phyloP scores from a whole-genome alignment of 768 basidiomycete genomes.

The Daedaleopsis sinensis region DNA sequence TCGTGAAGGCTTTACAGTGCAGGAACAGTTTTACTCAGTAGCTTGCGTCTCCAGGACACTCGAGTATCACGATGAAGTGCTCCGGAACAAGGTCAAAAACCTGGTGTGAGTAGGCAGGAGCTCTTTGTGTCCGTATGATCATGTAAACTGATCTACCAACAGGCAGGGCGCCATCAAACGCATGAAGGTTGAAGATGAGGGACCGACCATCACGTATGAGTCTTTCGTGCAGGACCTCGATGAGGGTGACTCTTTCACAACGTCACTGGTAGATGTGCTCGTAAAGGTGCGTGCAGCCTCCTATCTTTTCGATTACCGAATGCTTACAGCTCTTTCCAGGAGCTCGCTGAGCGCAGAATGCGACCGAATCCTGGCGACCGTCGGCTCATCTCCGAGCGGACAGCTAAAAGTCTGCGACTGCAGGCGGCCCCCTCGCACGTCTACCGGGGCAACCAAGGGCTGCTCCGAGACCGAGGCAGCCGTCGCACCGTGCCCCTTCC shows the following conservation, averaged over 20 bases:
- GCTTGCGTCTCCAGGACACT: constrained; percentile 54
- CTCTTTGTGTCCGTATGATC: neutral
- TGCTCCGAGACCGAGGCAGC: constrained; percentile 1
- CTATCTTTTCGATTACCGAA: too few relatives aligned
- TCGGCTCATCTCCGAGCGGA: constrained; percentile 66
- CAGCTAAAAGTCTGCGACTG: constrained; percentile 61
- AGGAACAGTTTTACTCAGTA: constrained; percentile 16
- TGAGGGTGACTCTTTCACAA: constrained; percentile 79
- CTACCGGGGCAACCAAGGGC: constrained; percentile 44
- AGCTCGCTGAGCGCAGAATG: constrained; percentile 72
- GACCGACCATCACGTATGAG: constrained; percentile 69
- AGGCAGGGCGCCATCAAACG: constrained; percentile 78
- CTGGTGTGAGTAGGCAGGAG: constrained; percentile 60
- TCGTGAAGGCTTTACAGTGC: constrained; percentile 23
- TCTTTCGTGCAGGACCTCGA: constrained; percentile 78
- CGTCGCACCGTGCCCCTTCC: constrained; percentile 11
- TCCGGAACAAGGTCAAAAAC: constrained; percentile 74
- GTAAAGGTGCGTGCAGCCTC: constrained; percentile 61
- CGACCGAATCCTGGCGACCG: constrained; percentile 57
- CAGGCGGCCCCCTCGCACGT: constrained; percentile 56
- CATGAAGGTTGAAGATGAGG: constrained; percentile 59
- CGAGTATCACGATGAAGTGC: constrained; percentile 72
- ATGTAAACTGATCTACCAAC: constrained; percentile 8
- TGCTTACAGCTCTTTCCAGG: constrained; percentile 43
- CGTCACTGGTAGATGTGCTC: constrained; percentile 71